phyloP scores from a whole-genome alignment of 192 early-diverging fungal genomes.

The Coemansia sp. region DNA sequence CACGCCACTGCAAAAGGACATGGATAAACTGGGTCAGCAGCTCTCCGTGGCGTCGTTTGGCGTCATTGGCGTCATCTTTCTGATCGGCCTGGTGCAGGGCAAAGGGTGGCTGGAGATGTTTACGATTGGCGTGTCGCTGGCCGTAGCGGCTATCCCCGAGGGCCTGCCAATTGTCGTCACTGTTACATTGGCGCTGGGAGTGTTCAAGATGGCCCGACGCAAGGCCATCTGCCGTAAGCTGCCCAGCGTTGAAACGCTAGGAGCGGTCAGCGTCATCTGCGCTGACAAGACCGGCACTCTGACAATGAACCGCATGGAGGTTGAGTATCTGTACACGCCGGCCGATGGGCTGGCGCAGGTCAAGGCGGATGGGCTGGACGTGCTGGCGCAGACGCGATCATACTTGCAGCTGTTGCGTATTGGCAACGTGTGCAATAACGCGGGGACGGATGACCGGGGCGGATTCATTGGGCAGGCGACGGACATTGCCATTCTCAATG shows the following conservation, averaged over 20 bases:
- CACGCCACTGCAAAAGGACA: conserved; percentile 90
- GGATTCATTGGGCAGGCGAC: conserved; percentile 87
- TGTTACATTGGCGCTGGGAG: conserved; percentile 88
- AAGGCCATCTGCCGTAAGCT: conserved; percentile 94
- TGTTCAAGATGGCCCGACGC: conserved; percentile 86
- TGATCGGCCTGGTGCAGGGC: conserved; percentile 86
- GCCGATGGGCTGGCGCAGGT: conserved; percentile 40
- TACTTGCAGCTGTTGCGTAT: conserved; percentile 50
- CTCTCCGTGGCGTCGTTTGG: conserved; percentile 73
- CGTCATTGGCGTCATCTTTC: conserved; percentile 68
- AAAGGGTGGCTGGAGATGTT: conserved; percentile 93
- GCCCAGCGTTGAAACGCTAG: conserved; percentile 90
- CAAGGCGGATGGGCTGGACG: conserved; percentile 22
- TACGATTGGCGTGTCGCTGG: conserved; percentile 84
- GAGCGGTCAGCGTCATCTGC: conserved; percentile 93
- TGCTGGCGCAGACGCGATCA: conserved; percentile 28
- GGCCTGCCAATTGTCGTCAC: conserved; percentile 96
- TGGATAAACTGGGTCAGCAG: conserved; percentile 77
- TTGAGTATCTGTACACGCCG: conserved; percentile 75
- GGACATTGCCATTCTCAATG: conserved; percentile 87
- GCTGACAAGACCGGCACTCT: conserved; percentile 96
- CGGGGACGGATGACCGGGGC: conserved; percentile 67
- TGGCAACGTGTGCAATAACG: conserved; percentile 93
- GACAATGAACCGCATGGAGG: conserved; percentile 94
- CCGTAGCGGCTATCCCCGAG: conserved; percentile 98